phyloP scores from a whole-genome alignment of 257 asterid genomes.

The Fraxinus pennsylvanica region DNA sequence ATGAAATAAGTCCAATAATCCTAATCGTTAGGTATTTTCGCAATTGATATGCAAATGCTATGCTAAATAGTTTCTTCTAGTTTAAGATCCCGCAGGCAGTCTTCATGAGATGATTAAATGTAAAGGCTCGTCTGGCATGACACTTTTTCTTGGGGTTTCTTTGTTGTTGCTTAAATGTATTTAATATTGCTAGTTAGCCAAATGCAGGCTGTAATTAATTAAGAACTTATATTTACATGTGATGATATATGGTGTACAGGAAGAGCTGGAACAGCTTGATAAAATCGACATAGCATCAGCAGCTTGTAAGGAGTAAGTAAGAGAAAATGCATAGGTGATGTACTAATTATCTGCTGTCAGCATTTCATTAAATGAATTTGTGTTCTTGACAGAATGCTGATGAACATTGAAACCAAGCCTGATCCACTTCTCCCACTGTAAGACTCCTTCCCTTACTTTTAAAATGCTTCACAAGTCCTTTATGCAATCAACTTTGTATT shows the following conservation, averaged over 20 bases:
- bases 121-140: background rate
- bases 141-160: background rate
- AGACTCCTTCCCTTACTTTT: conserved; percentile 33
- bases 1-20: background rate
- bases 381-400: conserved; percentile 53
- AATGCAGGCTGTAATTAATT: background rate
- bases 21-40: background rate
- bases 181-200: background rate
- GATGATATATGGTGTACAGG: conserved; percentile 44
- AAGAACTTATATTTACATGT: conserved; percentile 1
- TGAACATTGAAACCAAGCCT: conserved; percentile 59
- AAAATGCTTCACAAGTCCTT: background rate
- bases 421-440: conserved; percentile 86
- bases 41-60: background rate
- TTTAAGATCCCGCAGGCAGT: background rate
- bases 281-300: conserved; percentile 80
- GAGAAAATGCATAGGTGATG: background rate
- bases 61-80: background rate
- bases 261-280: conserved; percentile 84
- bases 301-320: conserved; percentile 88
- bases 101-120: background rate
- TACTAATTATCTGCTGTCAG: conserved; percentile 14
- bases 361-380: conserved; percentile 12
- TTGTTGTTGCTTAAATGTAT: background rate
- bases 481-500: conserved; percentile 1